Base-by-base conservation (phyloP, 768 basidiomycete species). In the Leccinellum albellum region DNA sequence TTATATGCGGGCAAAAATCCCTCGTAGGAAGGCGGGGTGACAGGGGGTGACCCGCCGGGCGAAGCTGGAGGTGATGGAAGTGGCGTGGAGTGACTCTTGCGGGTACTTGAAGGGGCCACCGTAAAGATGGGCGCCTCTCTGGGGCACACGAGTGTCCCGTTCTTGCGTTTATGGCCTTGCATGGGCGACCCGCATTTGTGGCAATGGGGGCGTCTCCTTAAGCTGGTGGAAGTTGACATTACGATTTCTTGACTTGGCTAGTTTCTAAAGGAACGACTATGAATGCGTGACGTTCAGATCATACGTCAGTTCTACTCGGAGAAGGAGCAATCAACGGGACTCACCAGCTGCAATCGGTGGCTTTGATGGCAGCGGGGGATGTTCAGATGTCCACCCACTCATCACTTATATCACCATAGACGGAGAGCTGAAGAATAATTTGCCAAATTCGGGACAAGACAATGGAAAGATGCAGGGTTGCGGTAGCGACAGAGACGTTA, bases 161-260 rank as follows among this genome's bases (percentile, higher is more conserved):
- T 69, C 57, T 63, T 69, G 37, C 72, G 70, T 51, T 57, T 70
- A 42, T 72, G 70, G 15, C 70, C 70, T 45, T 71, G 71, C 70
- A 72, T 72, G 37, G 62, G 64, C 20, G 58, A 63, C 35, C 70
- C 68, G 40, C 70, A 72, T 53, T 59, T 74, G 63, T 73, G 72
- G 35, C 70, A 72, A 51, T 70, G 72, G 37, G 70, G 70, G n/a
- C 70, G 72, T 56, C 53, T 73, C 54, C 70, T 72, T 23, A 61
- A 40, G 50, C 70, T 70, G 21, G 68, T 58, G 45, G 67, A 65
- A 35, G 67, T 63, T 17, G 68, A 64, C 68, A 71, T 71, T 42
- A 29, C n/a, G 32, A 52, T 53, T 54, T 33, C 42, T 42, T 48
- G 10, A 51, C 40, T 49, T 31, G 47, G 48, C 35, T 58, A n/a